phyloP scores from a whole-genome alignment of 164 flowering plant species.

The Chimonanthus salicifolius region DNA sequence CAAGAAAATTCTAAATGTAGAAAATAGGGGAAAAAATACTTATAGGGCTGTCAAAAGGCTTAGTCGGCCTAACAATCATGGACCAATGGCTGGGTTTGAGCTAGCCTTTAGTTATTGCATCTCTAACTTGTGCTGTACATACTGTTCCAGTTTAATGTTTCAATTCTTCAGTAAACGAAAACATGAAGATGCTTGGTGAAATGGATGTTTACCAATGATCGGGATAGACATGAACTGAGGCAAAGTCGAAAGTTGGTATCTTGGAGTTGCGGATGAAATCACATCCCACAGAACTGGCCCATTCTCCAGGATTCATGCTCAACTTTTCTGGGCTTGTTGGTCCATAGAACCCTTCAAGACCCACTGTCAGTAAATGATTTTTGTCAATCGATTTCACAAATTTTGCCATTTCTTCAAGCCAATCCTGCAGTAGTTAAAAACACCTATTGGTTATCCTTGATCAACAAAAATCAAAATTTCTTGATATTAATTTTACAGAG shows the following conservation, averaged over 20 bases:
- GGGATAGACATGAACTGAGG: conserved; percentile 86
- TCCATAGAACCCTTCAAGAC: conserved; percentile 91
- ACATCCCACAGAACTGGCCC: conserved; percentile 68
- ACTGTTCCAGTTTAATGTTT: neutral
- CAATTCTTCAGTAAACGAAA: neutral
- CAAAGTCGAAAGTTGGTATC: conserved; percentile 61
- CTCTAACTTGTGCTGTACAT: neutral
- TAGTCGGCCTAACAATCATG: no score
- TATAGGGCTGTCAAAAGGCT: no score
- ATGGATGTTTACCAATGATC: conserved; percentile 66
- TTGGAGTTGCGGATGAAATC: conserved; percentile 75
- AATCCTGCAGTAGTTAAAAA: conserved; percentile 53
- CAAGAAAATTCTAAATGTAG: no score
- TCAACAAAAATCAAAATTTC: no score
- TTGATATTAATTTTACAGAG: no score
- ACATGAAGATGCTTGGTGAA: neutral
- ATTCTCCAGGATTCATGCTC: conserved; percentile 63
- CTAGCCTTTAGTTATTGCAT: no score
- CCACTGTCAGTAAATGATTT: conserved; percentile 74
- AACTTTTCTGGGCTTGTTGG: conserved; percentile 52
- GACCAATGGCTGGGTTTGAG: no score
- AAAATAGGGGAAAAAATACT: neutral
- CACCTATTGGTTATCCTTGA: neutral
- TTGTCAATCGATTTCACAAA: conserved; percentile 79
- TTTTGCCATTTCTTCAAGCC: conserved; percentile 86